phyloP scores from a whole-genome alignment of 2,329 filamentous ascomycete species.

The Fusarium cicatricum region DNA sequence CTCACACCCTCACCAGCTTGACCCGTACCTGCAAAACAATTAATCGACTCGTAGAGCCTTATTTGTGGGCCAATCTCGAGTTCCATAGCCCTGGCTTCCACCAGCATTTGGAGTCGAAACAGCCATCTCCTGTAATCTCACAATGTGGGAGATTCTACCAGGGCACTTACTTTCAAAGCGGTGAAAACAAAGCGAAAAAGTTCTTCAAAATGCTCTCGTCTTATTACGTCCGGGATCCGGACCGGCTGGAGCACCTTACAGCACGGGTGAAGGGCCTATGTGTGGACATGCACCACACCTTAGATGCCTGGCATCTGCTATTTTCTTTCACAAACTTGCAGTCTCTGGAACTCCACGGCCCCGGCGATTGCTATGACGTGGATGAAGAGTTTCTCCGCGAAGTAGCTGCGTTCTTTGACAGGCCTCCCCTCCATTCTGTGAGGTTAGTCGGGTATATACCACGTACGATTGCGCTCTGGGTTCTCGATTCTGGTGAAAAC shows the following conservation, averaged over 20 bases:
- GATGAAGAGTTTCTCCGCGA: too few species aligned
- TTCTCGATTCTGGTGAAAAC: neutral
- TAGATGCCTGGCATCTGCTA: constrained; percentile 18
- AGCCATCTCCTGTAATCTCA: constrained; percentile 4
- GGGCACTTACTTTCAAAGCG: neutral
- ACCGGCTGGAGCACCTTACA: neutral
- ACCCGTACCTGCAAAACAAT: constrained; percentile 10
- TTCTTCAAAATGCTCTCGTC: constrained; percentile 11
- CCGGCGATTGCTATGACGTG: too few species aligned
- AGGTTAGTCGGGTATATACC: constrained; percentile 26
- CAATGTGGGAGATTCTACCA: too few species aligned
- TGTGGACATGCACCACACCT: neutral
- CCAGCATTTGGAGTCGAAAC: neutral
- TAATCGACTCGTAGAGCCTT: neutral
- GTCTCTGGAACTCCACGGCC: constrained; percentile 17
- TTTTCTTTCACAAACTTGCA: constrained; percentile 20
- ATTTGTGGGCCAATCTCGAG: constrained; percentile 30
- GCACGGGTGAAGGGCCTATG: constrained; percentile 10
- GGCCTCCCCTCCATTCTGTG: constrained; percentile 8
- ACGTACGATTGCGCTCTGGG: constrained; percentile 11
- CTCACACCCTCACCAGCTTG: neutral
- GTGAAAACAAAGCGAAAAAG: neutral
- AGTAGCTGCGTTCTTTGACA: too few species aligned
- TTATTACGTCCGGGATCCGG: neutral
- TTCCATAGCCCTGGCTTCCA: constrained; percentile 20